Evolutionary conservation across 257 asterid species (phyloP).

Genomic region (Rauvolfia tetraphylla): DNA sequence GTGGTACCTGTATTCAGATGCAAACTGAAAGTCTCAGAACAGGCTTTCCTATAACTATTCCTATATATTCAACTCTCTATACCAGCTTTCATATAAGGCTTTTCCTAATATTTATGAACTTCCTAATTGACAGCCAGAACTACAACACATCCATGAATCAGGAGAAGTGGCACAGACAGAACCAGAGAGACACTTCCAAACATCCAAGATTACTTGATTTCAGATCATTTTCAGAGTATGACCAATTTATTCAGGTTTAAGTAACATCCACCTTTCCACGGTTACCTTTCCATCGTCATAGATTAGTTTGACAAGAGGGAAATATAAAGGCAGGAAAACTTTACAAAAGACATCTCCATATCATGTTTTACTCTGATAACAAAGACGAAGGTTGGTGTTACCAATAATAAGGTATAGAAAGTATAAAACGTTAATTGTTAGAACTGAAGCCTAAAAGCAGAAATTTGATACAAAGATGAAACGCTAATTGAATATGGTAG

Average conservation of each 20-base stretch:
- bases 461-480: neutral
- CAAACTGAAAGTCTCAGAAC: neutral
- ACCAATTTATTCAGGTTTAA: too few relatives aligned
- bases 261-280: too few relatives aligned
- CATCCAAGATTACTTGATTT: neutral
- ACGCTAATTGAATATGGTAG: neutral
- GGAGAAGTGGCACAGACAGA: neutral
- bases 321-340: neutral
- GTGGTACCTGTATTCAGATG: constrained; percentile 56
- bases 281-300: neutral
- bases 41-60: neutral
- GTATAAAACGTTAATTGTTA: neutral
- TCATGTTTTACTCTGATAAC: neutral
- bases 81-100: too few relatives aligned
- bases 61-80: neutral
- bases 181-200: neutral
- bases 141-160: neutral
- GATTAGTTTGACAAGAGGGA: neutral
- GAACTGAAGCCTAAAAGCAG: neutral
- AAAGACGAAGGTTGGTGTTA: neutral
- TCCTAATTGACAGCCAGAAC: neutral
- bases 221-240: neutral
- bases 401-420: neutral
- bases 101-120: neutral
- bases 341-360: neutral